phyloP scores from a whole-genome alignment of 1,284 basidiomycete species.

The Grifola frondosa region DNA sequence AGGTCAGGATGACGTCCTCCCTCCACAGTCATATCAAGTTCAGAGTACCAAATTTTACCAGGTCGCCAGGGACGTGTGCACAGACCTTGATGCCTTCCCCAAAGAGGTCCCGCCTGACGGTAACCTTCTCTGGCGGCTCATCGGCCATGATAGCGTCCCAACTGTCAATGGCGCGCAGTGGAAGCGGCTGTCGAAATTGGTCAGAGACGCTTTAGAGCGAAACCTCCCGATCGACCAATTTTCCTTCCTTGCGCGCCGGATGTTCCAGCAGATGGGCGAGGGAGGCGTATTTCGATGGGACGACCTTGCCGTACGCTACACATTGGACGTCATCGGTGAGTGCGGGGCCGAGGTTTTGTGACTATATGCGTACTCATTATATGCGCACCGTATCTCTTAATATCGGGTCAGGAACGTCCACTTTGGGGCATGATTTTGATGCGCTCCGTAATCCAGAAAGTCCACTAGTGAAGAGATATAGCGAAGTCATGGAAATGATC shows the following conservation, averaged over 20 bases:
- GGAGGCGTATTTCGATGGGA: slow-evolving; percentile 25
- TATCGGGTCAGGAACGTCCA: too few species aligned
- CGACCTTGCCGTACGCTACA: slow-evolving; percentile 29
- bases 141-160: slow-evolving; percentile 30
- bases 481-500: slow-evolving; percentile 33
- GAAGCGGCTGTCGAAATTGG: slow-evolving; percentile 29
- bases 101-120: slow-evolving; percentile 31
- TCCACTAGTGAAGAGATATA: slow-evolving; percentile 33
- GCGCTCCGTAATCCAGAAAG: slow-evolving; percentile 28
- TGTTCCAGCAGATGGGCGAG: slow-evolving; percentile 25
- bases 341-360: too few species aligned
- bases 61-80: too few species aligned
- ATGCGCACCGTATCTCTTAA: too few species aligned
- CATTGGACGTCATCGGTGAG: slow-evolving; percentile 35
- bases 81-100: too few species aligned
- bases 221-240: slow-evolving; percentile 30
- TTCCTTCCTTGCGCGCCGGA: slow-evolving; percentile 22
- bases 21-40: too few species aligned
- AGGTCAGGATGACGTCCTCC: too few species aligned
- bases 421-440: slow-evolving; percentile 37
- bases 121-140: slow-evolving; percentile 29
- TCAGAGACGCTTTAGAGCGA: slow-evolving; percentile 27
- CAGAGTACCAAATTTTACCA: too few species aligned
- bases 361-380: too few species aligned
- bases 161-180: slow-evolving; percentile 31